Evolutionary conservation across 495 filamentous ascomycete genomes (phyloP).

Genomic region (Venustampulla echinocandica): DNA sequence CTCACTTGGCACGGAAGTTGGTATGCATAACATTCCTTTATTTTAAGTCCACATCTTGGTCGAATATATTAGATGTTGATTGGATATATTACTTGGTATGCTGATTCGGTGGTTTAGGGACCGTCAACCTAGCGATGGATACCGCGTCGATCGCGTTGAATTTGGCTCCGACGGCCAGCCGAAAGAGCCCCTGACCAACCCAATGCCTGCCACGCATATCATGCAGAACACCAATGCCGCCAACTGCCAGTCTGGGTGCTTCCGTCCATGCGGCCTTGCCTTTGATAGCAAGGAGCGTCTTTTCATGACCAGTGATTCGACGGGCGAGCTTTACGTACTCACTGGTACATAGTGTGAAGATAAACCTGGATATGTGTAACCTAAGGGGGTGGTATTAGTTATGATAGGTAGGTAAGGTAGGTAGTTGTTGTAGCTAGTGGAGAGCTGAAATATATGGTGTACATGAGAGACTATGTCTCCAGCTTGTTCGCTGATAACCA

Average conservation of each 20-base stretch:
- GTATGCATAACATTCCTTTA: constrained; percentile 20
- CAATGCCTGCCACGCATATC: constrained; percentile 34
- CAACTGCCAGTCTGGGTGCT: constrained; percentile 38
- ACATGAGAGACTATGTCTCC: no score
- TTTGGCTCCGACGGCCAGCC: constrained; percentile 29
- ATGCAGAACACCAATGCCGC: constrained; percentile 37
- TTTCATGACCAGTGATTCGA: constrained; percentile 48
- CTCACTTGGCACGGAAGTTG: constrained; percentile 46
- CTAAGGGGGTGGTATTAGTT: no score
- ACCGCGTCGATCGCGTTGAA: constrained; percentile 38
- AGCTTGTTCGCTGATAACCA: no score
- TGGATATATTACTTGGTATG: not conserved
- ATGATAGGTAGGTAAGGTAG: no score
- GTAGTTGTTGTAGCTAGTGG: no score
- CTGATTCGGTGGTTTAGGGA: constrained; percentile 32
- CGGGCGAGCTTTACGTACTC: constrained; percentile 51
- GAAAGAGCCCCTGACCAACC: constrained; percentile 28
- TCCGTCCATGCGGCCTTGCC: constrained; percentile 46
- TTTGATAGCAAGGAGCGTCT: constrained; percentile 39
- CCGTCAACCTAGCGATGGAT: constrained; percentile 42
- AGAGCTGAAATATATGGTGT: no score
- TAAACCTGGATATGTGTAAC: no score
- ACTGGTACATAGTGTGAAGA: not conserved
- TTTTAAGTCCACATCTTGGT: not conserved
- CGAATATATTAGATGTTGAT: not conserved